Conservation (phyloP, 352 stramenopile genomes). For the Salisapilia sapeloensis region DNA sequence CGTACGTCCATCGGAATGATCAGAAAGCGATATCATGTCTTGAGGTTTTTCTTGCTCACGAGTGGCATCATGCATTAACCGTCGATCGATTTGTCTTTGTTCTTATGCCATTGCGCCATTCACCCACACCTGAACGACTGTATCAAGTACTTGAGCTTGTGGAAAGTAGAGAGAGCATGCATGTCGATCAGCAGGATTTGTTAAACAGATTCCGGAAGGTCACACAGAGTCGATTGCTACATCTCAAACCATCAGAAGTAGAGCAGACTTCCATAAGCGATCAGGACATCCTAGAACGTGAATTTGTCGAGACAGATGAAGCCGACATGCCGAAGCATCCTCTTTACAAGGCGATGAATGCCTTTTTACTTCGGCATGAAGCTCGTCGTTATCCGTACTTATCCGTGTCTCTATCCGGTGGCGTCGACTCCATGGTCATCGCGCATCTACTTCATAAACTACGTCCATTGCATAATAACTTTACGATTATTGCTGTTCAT, state of each 20-base stretch:
- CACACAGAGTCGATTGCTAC: constrained; percentile 51
- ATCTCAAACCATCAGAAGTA: constrained; percentile 11
- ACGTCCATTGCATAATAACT: constrained; percentile 27
- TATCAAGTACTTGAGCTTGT: constrained; percentile 31
- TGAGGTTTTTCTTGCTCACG: constrained; percentile 20
- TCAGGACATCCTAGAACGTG: constrained; percentile 55
- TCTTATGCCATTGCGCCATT: constrained; percentile 78
- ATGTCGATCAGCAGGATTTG: constrained; percentile 36
- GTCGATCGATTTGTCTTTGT: constrained; percentile 57
- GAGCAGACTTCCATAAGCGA: constrained; percentile 17
- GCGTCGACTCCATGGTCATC: constrained; percentile 98
- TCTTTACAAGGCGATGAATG: constrained; percentile 52
- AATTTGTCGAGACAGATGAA: constrained; percentile 45
- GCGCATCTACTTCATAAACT: constrained; percentile 85
- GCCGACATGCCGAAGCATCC: constrained; percentile 42
- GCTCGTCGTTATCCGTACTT: constrained; percentile 19
- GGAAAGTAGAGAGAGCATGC: constrained; percentile 16
- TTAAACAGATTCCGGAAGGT: constrained; percentile 72
- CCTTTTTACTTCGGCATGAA: constrained; percentile 38
- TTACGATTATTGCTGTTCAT: constrained; percentile 82
- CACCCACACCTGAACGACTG: constrained; percentile 34
- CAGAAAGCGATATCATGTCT: too few relatives aligned
- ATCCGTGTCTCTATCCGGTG: constrained; percentile 87
- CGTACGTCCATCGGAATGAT: constrained; percentile 18
- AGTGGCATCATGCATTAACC: constrained; percentile 36